phyloP scores from a whole-genome alignment of 2,329 filamentous ascomycete species.

The Aspergillus sp. region DNA sequence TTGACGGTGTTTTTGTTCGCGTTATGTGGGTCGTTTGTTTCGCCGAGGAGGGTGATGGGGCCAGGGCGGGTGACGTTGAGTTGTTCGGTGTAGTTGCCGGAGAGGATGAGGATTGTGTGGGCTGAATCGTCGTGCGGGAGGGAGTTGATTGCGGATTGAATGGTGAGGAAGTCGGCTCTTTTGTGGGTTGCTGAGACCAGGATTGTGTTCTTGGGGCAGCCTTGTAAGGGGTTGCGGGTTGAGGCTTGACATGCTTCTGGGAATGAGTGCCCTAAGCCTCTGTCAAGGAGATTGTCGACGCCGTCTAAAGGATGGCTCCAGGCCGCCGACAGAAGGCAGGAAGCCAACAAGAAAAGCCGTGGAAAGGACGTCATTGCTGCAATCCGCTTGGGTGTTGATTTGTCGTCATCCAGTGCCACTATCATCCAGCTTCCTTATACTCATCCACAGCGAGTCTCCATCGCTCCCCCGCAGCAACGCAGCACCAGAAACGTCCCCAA shows the following conservation, averaged over 20 bases:
- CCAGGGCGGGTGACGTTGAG: conserved; percentile 67
- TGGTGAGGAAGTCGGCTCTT: conserved; percentile 35
- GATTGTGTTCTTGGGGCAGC: neutral
- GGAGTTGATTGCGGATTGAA: conserved; percentile 55
- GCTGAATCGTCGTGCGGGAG: conserved; percentile 51
- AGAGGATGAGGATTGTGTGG: conserved; percentile 62
- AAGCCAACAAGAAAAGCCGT: too few species aligned
- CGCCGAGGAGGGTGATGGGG: conserved; percentile 64
- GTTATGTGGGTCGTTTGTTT: conserved; percentile 48
- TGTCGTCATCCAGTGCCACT: too few species aligned
- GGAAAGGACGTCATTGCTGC: too few species aligned
- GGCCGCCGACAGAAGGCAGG: too few species aligned
- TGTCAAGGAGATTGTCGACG: too few species aligned
- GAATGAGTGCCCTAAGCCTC: neutral
- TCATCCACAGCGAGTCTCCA: neutral
- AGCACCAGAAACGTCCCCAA: neutral
- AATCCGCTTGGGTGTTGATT: too few species aligned
- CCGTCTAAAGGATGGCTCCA: too few species aligned
- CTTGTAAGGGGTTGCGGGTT: neutral
- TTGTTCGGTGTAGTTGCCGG: conserved; percentile 66
- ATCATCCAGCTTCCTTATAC: neutral
- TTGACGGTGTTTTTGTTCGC: conserved; percentile 57
- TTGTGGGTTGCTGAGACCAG: neutral
- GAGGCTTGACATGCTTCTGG: neutral
- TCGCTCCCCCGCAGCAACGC: too few species aligned